phyloP scores from a whole-genome alignment of 2,329 filamentous ascomycete genomes.

The Trichoderma atrobrunneum region DNA sequence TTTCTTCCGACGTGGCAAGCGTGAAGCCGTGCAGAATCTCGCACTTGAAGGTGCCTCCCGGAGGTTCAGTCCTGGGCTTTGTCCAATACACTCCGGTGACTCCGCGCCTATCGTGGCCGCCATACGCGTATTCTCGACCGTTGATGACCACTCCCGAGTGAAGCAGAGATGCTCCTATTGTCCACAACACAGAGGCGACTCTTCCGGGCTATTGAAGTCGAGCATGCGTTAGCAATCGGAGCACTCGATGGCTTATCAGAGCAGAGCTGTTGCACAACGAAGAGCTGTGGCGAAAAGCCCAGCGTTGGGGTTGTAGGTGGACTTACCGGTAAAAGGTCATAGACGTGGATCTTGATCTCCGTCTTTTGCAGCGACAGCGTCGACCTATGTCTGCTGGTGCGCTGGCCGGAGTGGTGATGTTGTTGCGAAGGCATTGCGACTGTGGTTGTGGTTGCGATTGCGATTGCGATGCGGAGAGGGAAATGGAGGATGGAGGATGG shows the following conservation, averaged over 20 bases:
- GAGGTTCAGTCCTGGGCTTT: slow-evolving; percentile 66
- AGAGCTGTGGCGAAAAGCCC: not conserved
- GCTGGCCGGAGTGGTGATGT: slow-evolving; percentile 25
- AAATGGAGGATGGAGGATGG: slow-evolving; percentile 17
- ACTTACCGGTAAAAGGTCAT: slow-evolving; percentile 69
- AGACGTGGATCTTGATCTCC: slow-evolving; percentile 73
- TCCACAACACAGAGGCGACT: slow-evolving; percentile 74
- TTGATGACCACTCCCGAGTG: slow-evolving; percentile 83
- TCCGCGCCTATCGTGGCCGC: slow-evolving; percentile 69
- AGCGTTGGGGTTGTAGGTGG: not conserved
- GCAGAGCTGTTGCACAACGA: not conserved
- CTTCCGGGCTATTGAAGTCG: slow-evolving; percentile 58
- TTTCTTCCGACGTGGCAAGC: slow-evolving; percentile 64
- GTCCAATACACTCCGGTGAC: slow-evolving; percentile 84
- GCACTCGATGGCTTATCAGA: not conserved
- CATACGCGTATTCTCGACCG: slow-evolving; percentile 79
- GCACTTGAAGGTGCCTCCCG: slow-evolving; percentile 72
- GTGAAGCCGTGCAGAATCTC: slow-evolving; percentile 79
- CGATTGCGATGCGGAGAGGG: slow-evolving; percentile 26
- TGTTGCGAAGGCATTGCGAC: slow-evolving; percentile 15
- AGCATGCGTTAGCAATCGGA: slow-evolving; percentile 16
- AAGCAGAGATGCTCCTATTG: slow-evolving; percentile 71
- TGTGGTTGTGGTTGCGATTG: not conserved
- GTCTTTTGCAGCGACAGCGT: slow-evolving; percentile 69
- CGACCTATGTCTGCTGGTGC: slow-evolving; percentile 52